phyloP scores from a whole-genome alignment of 768 basidiomycete species.

The Galerina sulciceps region DNA sequence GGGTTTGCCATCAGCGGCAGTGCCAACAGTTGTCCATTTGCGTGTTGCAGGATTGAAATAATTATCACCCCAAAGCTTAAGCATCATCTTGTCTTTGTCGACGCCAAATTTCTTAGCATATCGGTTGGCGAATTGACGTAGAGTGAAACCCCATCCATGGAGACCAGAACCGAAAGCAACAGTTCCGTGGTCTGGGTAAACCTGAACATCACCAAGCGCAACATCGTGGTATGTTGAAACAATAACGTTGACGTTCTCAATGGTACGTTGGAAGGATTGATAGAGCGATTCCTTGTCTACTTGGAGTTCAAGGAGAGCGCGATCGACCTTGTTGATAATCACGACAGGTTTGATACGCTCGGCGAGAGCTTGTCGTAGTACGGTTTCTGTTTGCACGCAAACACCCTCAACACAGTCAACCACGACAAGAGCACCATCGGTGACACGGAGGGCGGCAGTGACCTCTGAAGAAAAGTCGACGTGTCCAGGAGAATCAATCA shows the following conservation, averaged over 20 bases:
- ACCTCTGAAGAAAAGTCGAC: constrained; percentile 99
- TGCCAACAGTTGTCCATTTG: constrained; percentile 89
- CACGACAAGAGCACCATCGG: constrained; percentile 98
- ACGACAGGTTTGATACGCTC: constrained; percentile 99
- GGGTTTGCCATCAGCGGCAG: constrained; percentile 81
- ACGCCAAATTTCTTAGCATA: constrained; percentile 99
- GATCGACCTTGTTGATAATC: constrained; percentile 99
- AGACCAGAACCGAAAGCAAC: constrained; percentile 99
- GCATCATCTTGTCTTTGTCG: constrained; percentile 98
- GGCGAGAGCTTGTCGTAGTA: constrained; percentile 93
- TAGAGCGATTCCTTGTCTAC: constrained; percentile 95
- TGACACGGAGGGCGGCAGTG: constrained; percentile 99
- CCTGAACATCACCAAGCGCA: constrained; percentile 96
- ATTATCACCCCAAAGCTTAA: constrained; percentile 98
- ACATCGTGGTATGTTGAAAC: constrained; percentile 95
- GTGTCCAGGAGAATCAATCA: constrained; percentile 99
- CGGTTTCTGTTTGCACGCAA: constrained; percentile 99
- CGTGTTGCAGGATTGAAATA: constrained; percentile 96
- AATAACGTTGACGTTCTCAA: constrained; percentile 98
- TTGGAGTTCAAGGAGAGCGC: constrained; percentile 97
- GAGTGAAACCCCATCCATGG: constrained; percentile 99
- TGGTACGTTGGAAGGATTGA: constrained; percentile 97
- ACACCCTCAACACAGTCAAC: constrained; percentile 99
- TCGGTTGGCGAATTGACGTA: constrained; percentile 92
- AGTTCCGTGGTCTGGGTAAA: constrained; percentile 97